Evolutionary conservation across 2,329 filamentous ascomycete genomes (phyloP).

Genomic region (Stachybotrys elegans): DNA sequence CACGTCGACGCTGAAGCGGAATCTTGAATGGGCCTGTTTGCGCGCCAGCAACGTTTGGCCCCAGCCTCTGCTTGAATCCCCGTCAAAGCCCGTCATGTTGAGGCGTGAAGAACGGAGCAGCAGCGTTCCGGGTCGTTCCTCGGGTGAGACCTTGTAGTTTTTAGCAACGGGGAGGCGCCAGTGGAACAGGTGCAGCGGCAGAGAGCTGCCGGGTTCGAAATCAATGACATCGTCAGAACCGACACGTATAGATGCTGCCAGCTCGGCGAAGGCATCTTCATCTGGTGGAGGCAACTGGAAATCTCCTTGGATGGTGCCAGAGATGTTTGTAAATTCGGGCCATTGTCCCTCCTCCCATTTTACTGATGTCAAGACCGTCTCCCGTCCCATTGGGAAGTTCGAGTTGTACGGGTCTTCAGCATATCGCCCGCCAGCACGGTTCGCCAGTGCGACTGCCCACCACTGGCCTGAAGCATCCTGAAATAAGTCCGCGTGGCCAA

Average conservation of each 20-base stretch:
- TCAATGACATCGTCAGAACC: slow-evolving; percentile 32
- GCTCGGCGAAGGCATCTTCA: neutral
- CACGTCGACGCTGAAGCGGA: slow-evolving; percentile 43
- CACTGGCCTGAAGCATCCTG: slow-evolving; percentile 23
- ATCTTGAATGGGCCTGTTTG: slow-evolving; percentile 50
- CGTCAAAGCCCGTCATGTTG: slow-evolving; percentile 43
- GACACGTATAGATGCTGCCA: neutral
- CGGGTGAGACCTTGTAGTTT: slow-evolving; percentile 40
- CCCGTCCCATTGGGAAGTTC: slow-evolving; percentile 48
- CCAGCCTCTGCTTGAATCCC: slow-evolving; percentile 7
- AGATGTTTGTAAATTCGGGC: slow-evolving; percentile 29
- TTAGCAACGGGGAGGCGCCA: slow-evolving; percentile 46
- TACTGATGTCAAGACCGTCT: slow-evolving; percentile 43
- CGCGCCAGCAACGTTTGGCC: slow-evolving; percentile 42
- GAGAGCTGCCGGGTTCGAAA: slow-evolving; percentile 35
- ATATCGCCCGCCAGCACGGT: slow-evolving; percentile 14
- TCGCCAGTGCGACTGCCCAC: slow-evolving; percentile 12
- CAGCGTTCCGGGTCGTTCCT: slow-evolving; percentile 36
- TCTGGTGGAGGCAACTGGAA: neutral
- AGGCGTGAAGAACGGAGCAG: slow-evolving; percentile 42
- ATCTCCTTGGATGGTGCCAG: slow-evolving; percentile 22
- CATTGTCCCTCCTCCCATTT: slow-evolving; percentile 44
- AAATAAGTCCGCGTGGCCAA: slow-evolving; percentile 41
- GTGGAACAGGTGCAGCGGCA: slow-evolving; percentile 51
- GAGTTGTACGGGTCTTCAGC: slow-evolving; percentile 12